phyloP scores from a whole-genome alignment of 2,329 filamentous ascomycete genomes.

The Geosmithia putterillii region DNA sequence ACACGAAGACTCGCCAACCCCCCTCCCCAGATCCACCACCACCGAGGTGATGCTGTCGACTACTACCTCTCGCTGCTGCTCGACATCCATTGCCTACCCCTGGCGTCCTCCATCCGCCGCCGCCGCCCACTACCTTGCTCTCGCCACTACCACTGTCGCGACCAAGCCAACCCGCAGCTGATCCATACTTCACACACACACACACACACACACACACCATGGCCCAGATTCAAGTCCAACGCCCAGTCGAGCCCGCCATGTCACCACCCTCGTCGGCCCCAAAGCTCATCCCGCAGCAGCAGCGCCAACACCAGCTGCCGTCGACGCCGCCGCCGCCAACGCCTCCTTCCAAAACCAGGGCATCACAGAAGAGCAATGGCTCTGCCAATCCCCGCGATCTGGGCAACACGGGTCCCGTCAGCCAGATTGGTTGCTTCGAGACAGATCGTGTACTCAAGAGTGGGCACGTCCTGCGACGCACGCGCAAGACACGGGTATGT shows the following conservation, averaged over 20 bases:
- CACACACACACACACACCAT: neutral
- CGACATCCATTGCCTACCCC: too few relatives aligned
- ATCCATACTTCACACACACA: too few relatives aligned
- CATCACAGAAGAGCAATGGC: slow-evolving; percentile 7
- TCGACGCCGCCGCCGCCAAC: neutral
- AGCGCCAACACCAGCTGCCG: too few relatives aligned
- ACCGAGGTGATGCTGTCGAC: too few relatives aligned
- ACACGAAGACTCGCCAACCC: too few relatives aligned
- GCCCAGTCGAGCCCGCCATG: neutral
- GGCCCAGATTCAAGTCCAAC: neutral
- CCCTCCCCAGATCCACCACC: too few relatives aligned
- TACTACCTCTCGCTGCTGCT: too few relatives aligned
- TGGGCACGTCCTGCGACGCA: slow-evolving; percentile 76
- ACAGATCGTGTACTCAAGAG: slow-evolving; percentile 90
- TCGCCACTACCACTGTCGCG: neutral
- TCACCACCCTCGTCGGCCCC: neutral
- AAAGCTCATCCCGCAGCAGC: too few relatives aligned
- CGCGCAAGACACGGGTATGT: slow-evolving; percentile 72
- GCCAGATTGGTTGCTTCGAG: slow-evolving; percentile 90
- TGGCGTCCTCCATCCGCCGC: too few relatives aligned
- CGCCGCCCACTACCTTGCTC: neutral
- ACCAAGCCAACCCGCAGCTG: neutral
- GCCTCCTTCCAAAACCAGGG: neutral
- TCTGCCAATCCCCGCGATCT: slow-evolving; percentile 22
- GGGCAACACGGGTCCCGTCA: slow-evolving; percentile 71